Evolutionary conservation across 495 filamentous ascomycete species (phyloP), one percentile per base, ranked within the genome.

Genomic region (Hypoxylon fragiforme): DNA sequence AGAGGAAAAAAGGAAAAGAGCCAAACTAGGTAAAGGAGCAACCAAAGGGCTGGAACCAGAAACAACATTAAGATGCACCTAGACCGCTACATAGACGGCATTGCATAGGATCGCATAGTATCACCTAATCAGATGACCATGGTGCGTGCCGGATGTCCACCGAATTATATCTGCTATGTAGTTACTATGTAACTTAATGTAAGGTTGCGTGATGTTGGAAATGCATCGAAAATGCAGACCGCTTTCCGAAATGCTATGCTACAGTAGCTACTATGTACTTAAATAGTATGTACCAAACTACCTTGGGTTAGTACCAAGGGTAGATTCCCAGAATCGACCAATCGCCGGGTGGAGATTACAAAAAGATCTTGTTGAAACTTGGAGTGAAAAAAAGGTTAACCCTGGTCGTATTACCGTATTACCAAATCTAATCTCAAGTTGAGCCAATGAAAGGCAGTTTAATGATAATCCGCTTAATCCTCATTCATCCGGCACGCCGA

Each of bases 401-500:
- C n/a, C n/a, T n/a, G n/a, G n/a, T n/a, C n/a, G n/a, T n/a, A n/a
- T n/a, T 30, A 35, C 43, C 46, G 42, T 56, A 48, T 53, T 62
- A 62, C 36, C 58, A 62, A 62, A 62, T 62, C 16, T 34, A 52
- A 62, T 62, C 45, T 49, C 14, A 3, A 3, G n/a, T 20, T 3
- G 26, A 40, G 40, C 60, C 60, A 63, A 63, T 63, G 2, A 31
- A 3, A 47, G 18, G 1, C 15, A 15, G 13, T 58, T 59, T 41
- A 63, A 63, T 63, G 47, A 63, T 63, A 63, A 63, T 63, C 54
- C 14, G 24, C 43, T 50, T 11, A 40, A 53, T 28, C 18, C 58
- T 62, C 54, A 63, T 63, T 63, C 54, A 63, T 24, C 60, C 60
- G 54, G 60, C 43, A 42, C 26, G 58, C 58, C 58, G 58, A 62